Evolutionary conservation across 2,329 filamentous ascomycete species (phyloP).

Genomic region (Drechslerella dactyloides): DNA sequence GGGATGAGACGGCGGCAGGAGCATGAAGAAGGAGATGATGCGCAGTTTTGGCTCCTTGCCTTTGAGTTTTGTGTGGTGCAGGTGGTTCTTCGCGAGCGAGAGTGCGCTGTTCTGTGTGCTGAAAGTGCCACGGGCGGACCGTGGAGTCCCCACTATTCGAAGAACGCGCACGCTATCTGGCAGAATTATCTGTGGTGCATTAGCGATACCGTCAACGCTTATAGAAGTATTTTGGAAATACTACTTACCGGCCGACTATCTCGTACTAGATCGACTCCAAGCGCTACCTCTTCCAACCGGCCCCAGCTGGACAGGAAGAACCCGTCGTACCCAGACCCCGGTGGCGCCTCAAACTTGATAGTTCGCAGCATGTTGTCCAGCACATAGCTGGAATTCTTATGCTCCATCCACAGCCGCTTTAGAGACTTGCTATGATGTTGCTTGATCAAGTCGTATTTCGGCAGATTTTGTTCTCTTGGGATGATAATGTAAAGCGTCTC

Average conservation of each 20-base stretch:
- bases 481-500: conserved; percentile 34
- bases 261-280: conserved; percentile 23
- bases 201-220: background rate
- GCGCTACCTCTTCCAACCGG: conserved; percentile 17
- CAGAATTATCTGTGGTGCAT: conserved; percentile 16
- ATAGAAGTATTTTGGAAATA: background rate
- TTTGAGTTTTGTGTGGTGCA: conserved; percentile 9
- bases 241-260: conserved; percentile 26
- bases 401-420: conserved; percentile 30
- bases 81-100: conserved; percentile 23
- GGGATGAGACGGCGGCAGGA: background rate
- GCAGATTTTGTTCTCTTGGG: conserved; percentile 26
- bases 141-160: conserved; percentile 21
- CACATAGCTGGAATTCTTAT: conserved; percentile 29
- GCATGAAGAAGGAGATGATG: conserved; percentile 23
- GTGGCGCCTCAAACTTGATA: conserved; percentile 24
- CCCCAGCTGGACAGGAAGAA: conserved; percentile 30
- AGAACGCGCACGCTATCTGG: conserved; percentile 19
- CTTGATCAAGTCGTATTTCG: conserved; percentile 31
- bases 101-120: conserved; percentile 5
- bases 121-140: background rate
- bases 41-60: conserved; percentile 15
- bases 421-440: conserved; percentile 17
- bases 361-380: conserved; percentile 25
- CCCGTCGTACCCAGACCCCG: conserved; percentile 21